These are phyloP conservation scores for Sisymbrium altissimum DNA, from an alignment of 345 rosid species.

Conservation along the genomic window DNA sequence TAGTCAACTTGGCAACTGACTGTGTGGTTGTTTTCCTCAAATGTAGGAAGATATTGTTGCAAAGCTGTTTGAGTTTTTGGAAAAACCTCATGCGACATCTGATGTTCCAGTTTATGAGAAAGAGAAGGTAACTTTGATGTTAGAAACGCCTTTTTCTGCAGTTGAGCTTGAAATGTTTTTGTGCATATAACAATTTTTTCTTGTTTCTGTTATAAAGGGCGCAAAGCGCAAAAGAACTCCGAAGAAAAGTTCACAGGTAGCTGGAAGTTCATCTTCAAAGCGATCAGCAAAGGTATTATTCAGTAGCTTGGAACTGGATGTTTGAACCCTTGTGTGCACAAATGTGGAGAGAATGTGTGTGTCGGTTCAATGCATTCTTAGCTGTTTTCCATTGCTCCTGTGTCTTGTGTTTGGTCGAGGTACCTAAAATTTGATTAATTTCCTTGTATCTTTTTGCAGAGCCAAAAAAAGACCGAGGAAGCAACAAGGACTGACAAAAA, in stretches of 20 bases:
- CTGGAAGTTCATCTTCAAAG: constrained; percentile 50
- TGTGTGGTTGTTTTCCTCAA: constrained; percentile 13
- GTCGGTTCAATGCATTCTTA: not conserved
- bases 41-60: constrained; percentile 73
- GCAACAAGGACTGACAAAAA: constrained; percentile 39
- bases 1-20: constrained; percentile 11
- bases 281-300: constrained; percentile 60
- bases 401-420: not conserved
- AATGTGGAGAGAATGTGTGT: not conserved
- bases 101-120: constrained; percentile 58
- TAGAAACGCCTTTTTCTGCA: not conserved
- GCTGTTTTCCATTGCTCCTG: not conserved
- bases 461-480: constrained; percentile 52
- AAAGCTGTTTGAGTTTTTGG: constrained; percentile 73
- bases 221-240: constrained; percentile 66
- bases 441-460: constrained; percentile 39
- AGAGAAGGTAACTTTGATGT: constrained; percentile 50
- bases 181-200: not conserved
- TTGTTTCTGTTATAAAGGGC: constrained; percentile 34
- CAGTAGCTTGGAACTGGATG: not conserved
- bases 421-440: not conserved
- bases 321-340: not conserved
- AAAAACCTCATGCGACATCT: constrained; percentile 74
- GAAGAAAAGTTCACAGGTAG: constrained; percentile 44
- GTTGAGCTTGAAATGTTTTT: not conserved